Evolutionary conservation across 1,284 basidiomycete species (phyloP), one percentile per base, ranked within the genome.

Genomic region (Phellopilus nigrolimitatus): DNA sequence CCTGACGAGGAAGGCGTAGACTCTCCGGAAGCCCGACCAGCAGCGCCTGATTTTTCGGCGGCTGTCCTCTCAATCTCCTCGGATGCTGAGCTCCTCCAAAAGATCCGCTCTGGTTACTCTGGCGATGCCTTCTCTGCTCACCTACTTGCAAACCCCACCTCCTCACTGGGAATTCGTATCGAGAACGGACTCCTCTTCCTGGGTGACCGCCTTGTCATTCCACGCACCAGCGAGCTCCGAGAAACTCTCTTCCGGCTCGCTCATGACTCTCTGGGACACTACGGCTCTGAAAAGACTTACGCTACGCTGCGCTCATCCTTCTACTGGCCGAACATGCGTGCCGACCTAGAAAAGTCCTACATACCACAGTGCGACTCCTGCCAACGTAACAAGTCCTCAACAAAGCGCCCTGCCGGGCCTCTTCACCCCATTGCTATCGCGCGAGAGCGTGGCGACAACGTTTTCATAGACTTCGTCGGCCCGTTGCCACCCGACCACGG

Each of bases 391-490:
- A 65, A 65, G 27, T 33, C 39, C 0, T 22, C 21, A n/a, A 62
- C 55, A 0, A 21, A 19, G 1, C 53, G 57, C 12, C 50, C 56
- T 5, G 3, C 49, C 3, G 59, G 61, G 2, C 51, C 56, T 7
- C 43, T 66, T 3, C 62, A 66, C 37, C 60, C 59, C 1, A 56
- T 64, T 0, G 57, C 62, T 1, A 50, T 67, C 2, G 64, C 63
- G 1, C 47, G 53, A 1, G 28, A 42, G 0, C 60, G 61, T 13
- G 47, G 47, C 9, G 31, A 55, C 9, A 51, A 37, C n/a, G 57
- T 68, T 0, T 56, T 56, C 0, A 62, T 69, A 13, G 67, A 70
- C 43, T 67, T 69, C 42, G 61, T 70, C 9, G 64, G 67, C 3
- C 66, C 64, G 0, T 55, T 70, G 1, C 60, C 58, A 0, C 30